phyloP scores from a whole-genome alignment of 2,329 filamentous ascomycete species.

The Graphilbum fragrans region DNA sequence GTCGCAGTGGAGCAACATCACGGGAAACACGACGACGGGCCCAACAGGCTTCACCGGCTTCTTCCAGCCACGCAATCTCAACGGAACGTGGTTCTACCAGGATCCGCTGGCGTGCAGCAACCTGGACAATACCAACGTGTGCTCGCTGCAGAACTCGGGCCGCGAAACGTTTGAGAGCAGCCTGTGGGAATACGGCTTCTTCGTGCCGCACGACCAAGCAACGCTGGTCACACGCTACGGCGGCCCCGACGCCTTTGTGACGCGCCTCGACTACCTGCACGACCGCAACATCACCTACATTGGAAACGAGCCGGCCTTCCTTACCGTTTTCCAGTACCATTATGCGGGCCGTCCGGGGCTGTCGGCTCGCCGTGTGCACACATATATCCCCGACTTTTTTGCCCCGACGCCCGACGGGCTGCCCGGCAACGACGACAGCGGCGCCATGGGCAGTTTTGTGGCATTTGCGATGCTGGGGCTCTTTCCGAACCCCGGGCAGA shows the following conservation, averaged over 20 bases:
- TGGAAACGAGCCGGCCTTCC: conserved; percentile 49
- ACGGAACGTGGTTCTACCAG: conserved; percentile 57
- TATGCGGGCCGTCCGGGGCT: conserved; percentile 52
- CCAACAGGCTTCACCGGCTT: conserved; percentile 61
- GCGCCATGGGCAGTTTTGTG: conserved; percentile 57
- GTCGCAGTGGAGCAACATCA: conserved; percentile 38
- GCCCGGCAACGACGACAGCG: conserved; percentile 59
- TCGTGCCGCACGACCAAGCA: conserved; percentile 40
- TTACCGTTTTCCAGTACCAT: conserved; percentile 57
- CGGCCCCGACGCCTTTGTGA: conserved; percentile 41
- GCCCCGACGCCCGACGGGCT: conserved; percentile 45
- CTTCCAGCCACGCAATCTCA: conserved; percentile 55
- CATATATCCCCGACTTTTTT: conserved; percentile 55
- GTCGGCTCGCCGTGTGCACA: conserved; percentile 42
- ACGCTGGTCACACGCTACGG: conserved; percentile 47
- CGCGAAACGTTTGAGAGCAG: conserved; percentile 63
- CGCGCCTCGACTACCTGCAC: conserved; percentile 52
- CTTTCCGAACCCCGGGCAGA: conserved; percentile 56
- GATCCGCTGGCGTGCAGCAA: conserved; percentile 53
- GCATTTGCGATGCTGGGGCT: conserved; percentile 58
- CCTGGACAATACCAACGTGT: conserved; percentile 38
- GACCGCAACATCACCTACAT: conserved; percentile 53
- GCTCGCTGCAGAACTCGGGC: conserved; percentile 46
- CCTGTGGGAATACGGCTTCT: conserved; percentile 63
- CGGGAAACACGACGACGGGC: conserved; percentile 52